These are phyloP conservation scores for Dothistroma septosporum DNA, from an alignment of 2,329 filamentous ascomycete species.

Conservation along the genomic window DNA sequence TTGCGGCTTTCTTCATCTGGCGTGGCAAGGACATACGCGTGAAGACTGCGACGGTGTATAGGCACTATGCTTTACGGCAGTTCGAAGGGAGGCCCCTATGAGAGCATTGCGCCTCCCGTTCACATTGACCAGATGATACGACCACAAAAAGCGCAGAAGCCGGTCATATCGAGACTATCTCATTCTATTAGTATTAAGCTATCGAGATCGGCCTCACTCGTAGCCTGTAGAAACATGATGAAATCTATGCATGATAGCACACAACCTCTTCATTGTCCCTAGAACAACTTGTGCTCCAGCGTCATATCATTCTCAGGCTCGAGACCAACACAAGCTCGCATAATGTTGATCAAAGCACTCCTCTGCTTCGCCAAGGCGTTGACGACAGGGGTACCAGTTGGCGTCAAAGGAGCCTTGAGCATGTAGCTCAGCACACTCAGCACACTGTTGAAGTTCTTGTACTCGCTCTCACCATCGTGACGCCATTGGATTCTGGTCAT, in stretches of 20 bases:
- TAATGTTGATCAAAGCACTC: conserved; percentile 91
- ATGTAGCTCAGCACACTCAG: conserved; percentile 98
- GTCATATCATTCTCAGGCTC: conserved; percentile 99
- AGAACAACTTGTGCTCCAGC: conserved; percentile 93
- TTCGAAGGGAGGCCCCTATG: conserved; percentile 29
- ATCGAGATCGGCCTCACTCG: not conserved
- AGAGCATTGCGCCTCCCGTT: not conserved
- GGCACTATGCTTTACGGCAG: conserved; percentile 35
- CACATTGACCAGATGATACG: not conserved
- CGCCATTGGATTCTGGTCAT: conserved; percentile 98
- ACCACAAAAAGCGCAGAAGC: not conserved
- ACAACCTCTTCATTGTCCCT: not conserved
- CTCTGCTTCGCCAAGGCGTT: conserved; percentile 96
- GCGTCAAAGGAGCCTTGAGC: conserved; percentile 92
- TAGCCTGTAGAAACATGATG: not conserved
- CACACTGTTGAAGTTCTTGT: conserved; percentile 93
- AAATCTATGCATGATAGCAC: not conserved
- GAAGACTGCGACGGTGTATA: conserved; percentile 34
- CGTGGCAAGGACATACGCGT: conserved; percentile 36
- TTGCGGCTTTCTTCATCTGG: conserved; percentile 31
- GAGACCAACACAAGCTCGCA: conserved; percentile 93
- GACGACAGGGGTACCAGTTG: conserved; percentile 89
- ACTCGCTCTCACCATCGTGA: conserved; percentile 59
- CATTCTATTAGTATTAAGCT: not conserved
- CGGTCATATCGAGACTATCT: not conserved